These are phyloP conservation scores for Trametes villosa DNA, from an alignment of 768 basidiomycete genomes.

Conservation along the genomic window DNA sequence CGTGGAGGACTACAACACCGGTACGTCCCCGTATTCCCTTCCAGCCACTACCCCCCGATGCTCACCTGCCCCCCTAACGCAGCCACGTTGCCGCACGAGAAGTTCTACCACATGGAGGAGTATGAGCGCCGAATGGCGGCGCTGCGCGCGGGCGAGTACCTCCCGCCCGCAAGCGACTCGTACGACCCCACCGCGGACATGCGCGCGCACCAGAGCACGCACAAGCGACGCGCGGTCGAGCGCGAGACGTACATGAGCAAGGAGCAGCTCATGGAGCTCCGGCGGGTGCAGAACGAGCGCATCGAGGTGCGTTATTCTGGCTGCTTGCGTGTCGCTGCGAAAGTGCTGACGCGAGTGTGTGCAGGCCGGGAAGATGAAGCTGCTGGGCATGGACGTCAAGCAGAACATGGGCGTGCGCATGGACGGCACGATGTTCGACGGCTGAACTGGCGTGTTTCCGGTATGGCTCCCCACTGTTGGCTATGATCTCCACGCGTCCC, in stretches of 20 bases:
- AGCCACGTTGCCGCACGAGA: slow-evolving; percentile 94
- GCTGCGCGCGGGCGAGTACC: slow-evolving; percentile 79
- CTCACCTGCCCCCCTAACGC: neutral
- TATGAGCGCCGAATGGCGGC: slow-evolving; percentile 87
- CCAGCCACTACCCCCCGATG: neutral
- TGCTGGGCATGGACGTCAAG: slow-evolving; percentile 86
- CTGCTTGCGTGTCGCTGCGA: neutral
- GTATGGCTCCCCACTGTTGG: too few species aligned
- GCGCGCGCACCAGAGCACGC: slow-evolving; percentile 69
- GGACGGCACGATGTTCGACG: slow-evolving; percentile 72
- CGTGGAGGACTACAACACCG: slow-evolving; percentile 84
- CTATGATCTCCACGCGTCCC: too few species aligned
- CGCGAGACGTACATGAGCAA: slow-evolving; percentile 75
- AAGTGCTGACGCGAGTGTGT: neutral
- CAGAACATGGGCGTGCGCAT: slow-evolving; percentile 86
- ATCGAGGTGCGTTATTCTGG: slow-evolving; percentile 58
- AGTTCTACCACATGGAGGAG: slow-evolving; percentile 89
- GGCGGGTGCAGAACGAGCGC: slow-evolving; percentile 85
- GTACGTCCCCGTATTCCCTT: slow-evolving; percentile 40
- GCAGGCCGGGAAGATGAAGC: slow-evolving; percentile 82
- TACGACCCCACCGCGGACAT: slow-evolving; percentile 89
- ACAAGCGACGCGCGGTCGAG: slow-evolving; percentile 70
- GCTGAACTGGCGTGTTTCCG: too few species aligned
- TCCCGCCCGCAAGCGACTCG: slow-evolving; percentile 68
- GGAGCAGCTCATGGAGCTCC: slow-evolving; percentile 80